A percentile compares a stretch with the other conserved stretches of the same genome.
phyloP scores from a whole-genome alignment of 2,329 filamentous ascomycete species.

The Pseudocercospora fijiensis region DNA sequence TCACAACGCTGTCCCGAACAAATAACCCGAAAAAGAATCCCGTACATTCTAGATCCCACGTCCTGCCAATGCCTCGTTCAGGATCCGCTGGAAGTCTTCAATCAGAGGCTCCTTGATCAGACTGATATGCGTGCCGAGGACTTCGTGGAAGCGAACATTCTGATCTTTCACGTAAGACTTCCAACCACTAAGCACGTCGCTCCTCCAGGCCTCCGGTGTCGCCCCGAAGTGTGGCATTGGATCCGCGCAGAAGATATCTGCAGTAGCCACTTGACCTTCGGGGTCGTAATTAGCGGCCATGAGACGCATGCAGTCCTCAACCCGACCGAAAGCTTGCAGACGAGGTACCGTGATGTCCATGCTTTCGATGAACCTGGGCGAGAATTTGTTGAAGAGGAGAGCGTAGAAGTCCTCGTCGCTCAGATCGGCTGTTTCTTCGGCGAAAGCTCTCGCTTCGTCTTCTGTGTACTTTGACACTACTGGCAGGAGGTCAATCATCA shows the following conservation, averaged over 20 bases:
- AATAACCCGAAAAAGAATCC: not conserved
- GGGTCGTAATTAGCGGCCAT: slow-evolving; percentile 24
- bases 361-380: slow-evolving; percentile 26
- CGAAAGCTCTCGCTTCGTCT: slow-evolving; percentile 20
- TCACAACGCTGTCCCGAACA: not conserved
- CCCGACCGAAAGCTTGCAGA: slow-evolving; percentile 23
- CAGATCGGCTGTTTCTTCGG: slow-evolving; percentile 20
- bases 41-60: slow-evolving; percentile 11
- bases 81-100: slow-evolving; percentile 15
- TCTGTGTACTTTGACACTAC: slow-evolving; percentile 23
- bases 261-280: slow-evolving; percentile 14
- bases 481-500: slow-evolving; percentile 26
- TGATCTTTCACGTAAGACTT: slow-evolving; percentile 13
- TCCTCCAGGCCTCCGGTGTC: slow-evolving; percentile 19
- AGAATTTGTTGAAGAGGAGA: slow-evolving; percentile 24
- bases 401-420: slow-evolving; percentile 26
- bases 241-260: slow-evolving; percentile 25
- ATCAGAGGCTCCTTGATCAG: slow-evolving; percentile 22
- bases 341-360: slow-evolving; percentile 26
- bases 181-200: slow-evolving; percentile 25
- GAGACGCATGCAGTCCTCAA: slow-evolving; percentile 25
- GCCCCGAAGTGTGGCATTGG: slow-evolving; percentile 26
- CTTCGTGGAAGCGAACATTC: slow-evolving; percentile 23
- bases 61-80: slow-evolving; percentile 19
- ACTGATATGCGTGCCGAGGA: slow-evolving; percentile 23